Percentiles rank a stretch among this genome's conserved stretches.
Conservation (phyloP, 352 stramenopile genomes). For the Blastocystis sp. region DNA sequence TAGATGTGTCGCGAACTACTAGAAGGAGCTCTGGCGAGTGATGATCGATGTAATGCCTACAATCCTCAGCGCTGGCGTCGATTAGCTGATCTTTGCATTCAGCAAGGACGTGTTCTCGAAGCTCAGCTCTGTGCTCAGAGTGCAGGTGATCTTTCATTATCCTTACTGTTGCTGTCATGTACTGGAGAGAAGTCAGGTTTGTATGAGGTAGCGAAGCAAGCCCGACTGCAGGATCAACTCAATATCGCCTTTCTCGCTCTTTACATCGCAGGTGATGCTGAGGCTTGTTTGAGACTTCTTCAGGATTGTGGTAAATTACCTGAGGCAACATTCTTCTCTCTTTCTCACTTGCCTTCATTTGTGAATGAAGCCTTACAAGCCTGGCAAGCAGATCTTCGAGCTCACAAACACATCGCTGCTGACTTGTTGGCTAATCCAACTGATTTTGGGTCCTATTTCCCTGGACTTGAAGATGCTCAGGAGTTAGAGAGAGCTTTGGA, state of each 20-base stretch:
- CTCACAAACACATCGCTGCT: conserved; percentile 83
- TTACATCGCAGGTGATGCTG: conserved; percentile 89
- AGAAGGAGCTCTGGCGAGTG: conserved; percentile 72
- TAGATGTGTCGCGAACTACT: conserved; percentile 96
- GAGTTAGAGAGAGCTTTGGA: conserved; percentile 88
- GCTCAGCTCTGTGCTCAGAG: conserved; percentile 86
- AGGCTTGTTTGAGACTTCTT: conserved; percentile 90
- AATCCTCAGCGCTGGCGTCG: conserved; percentile 60
- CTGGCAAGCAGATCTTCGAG: conserved; percentile 84
- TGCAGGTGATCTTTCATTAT: conserved; percentile 90
- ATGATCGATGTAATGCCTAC: conserved; percentile 70
- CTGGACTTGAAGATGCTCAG: conserved; percentile 87
- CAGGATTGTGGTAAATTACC: conserved; percentile 88
- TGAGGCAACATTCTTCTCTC: conserved; percentile 95
- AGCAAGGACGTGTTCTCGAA: conserved; percentile 73
- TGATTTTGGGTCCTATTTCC: conserved; percentile 88
- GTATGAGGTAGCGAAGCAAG: conserved; percentile 80
- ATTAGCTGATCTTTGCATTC: conserved; percentile 76
- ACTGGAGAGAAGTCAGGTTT: conserved; percentile 88
- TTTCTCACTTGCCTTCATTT: conserved; percentile 92
- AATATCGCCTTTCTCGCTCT: conserved; percentile 85
- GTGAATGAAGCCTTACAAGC: conserved; percentile 85
- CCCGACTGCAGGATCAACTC: conserved; percentile 78
- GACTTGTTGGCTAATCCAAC: conserved; percentile 88
- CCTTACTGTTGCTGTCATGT: conserved; percentile 93